These are phyloP conservation scores for Solanum lycopersicoides DNA, from an alignment of 257 asterid species.

Conservation along the genomic window DNA sequence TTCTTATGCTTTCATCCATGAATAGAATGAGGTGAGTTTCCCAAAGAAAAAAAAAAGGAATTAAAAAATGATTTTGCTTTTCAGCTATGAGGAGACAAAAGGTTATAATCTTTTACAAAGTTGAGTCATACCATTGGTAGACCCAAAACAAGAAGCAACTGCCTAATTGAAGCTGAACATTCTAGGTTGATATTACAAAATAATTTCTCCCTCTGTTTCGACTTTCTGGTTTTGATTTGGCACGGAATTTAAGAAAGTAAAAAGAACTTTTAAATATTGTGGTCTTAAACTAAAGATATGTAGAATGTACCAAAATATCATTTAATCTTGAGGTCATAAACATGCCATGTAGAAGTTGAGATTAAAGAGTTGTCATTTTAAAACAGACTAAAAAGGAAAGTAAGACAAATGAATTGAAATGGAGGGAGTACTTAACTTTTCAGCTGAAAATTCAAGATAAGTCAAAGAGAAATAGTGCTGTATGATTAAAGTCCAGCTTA, in stretches of 20 bases:
- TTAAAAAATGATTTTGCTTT: neutral
- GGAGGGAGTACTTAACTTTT: neutral
- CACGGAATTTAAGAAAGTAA: neutral
- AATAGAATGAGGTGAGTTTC: neutral
- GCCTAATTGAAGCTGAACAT: neutral
- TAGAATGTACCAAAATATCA: neutral
- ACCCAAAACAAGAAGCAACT: neutral
- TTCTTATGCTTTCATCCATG: neutral
- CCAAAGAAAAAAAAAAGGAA: neutral
- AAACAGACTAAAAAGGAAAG: neutral
- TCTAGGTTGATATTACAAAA: neutral
- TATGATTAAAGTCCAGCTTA: slow-evolving; percentile 25
- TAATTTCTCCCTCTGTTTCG: neutral
- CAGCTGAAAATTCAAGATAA: neutral
- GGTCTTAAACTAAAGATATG: neutral
- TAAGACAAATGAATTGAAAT: neutral
- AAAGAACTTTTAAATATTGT: neutral
- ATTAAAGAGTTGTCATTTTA: neutral
- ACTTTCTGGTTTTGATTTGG: neutral
- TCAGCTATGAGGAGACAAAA: neutral
- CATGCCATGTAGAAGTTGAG: neutral
- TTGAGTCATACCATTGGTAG: neutral
- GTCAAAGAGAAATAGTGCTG: neutral
- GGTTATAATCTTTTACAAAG: neutral
- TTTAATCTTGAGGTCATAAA: neutral